Conservation (phyloP, 805 yeast genomes). For the Yarrowia yakushimensis region DNA sequence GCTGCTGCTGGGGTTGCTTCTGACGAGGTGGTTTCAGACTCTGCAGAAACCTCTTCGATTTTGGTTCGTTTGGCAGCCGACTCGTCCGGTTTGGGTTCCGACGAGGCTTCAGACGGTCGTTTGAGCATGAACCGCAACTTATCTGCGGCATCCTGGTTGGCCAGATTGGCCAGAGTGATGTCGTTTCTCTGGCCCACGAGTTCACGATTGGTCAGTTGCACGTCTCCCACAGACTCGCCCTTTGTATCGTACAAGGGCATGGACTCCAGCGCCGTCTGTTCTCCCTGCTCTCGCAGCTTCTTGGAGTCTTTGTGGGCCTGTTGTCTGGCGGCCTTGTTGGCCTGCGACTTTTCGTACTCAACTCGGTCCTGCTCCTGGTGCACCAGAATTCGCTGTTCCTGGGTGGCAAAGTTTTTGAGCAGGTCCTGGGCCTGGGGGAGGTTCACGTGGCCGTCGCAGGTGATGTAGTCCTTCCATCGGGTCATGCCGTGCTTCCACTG, state of each 20-base stretch:
- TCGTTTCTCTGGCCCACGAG: constrained; percentile 61
- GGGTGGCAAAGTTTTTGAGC: constrained; percentile 58
- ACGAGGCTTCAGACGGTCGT: no score
- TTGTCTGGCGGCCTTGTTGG: neutral
- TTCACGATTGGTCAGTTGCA: constrained; percentile 64
- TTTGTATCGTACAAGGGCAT: constrained; percentile 72
- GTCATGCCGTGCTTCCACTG: constrained; percentile 81
- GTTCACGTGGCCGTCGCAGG: constrained; percentile 84
- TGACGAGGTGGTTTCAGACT: neutral
- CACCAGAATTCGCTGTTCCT: constrained; percentile 76
- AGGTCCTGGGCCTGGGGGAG: constrained; percentile 71
- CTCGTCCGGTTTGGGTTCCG: constrained; percentile 26
- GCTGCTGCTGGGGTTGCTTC: neutral
- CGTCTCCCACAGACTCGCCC: constrained; percentile 71
- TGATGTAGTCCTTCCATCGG: constrained; percentile 66
- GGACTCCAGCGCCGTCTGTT: constrained; percentile 61
- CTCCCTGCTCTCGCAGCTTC: constrained; percentile 74
- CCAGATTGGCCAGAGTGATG: constrained; percentile 66
- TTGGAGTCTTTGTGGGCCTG: constrained; percentile 26
- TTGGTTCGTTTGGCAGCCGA: constrained; percentile 34
- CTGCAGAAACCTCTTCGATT: constrained; percentile 23
- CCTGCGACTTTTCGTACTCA: neutral
- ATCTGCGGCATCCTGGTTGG: constrained; percentile 67
- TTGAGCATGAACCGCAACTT: constrained; percentile 43
- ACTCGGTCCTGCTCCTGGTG: constrained; percentile 43